A percentile compares a stretch with the other conserved stretches of the same genome.
These are phyloP conservation scores for Turnera subulata DNA, from an alignment of 345 rosid genomes.

Conservation along the genomic window DNA sequence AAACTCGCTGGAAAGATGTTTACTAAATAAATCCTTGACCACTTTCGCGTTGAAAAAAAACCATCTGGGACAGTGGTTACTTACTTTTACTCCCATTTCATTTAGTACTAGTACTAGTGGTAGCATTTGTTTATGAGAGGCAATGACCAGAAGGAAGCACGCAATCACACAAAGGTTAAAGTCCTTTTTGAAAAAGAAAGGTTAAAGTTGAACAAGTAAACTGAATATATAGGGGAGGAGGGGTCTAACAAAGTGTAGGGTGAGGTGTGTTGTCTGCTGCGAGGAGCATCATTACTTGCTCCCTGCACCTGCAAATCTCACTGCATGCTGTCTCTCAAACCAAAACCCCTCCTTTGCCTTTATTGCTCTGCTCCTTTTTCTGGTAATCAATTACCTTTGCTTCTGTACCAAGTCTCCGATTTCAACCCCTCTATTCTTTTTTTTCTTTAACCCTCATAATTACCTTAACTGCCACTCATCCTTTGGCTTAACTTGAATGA, in stretches of 20 bases:
- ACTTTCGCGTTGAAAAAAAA: no score
- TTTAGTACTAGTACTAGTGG: no score
- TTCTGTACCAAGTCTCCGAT: constrained; percentile 20
- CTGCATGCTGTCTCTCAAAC: constrained; percentile 22
- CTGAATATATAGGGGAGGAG: background rate
- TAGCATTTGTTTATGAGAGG: no score
- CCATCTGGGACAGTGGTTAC: no score
- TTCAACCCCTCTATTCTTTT: background rate
- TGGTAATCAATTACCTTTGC: constrained; percentile 10
- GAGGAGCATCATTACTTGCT: constrained; percentile 30
- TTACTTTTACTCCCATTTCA: no score
- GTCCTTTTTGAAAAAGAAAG: no score
- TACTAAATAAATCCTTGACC: no score
- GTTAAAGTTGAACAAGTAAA: background rate
- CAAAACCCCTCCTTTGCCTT: background rate
- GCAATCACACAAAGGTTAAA: constrained; percentile 26
- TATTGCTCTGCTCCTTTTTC: background rate
- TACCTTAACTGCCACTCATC: constrained; percentile 19
- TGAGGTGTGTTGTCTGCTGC: constrained; percentile 13
- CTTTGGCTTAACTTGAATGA: background rate
- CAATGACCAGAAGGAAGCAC: constrained; percentile 9
- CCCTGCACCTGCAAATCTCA: constrained; percentile 13
- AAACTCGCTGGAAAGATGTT: no score
- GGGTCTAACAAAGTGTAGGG: background rate
- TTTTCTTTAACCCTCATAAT: background rate